Percentiles rank a stretch among this genome's conserved stretches.
phyloP scores from a whole-genome alignment of 768 basidiomycete genomes.

The Coprinellus micaceus region DNA sequence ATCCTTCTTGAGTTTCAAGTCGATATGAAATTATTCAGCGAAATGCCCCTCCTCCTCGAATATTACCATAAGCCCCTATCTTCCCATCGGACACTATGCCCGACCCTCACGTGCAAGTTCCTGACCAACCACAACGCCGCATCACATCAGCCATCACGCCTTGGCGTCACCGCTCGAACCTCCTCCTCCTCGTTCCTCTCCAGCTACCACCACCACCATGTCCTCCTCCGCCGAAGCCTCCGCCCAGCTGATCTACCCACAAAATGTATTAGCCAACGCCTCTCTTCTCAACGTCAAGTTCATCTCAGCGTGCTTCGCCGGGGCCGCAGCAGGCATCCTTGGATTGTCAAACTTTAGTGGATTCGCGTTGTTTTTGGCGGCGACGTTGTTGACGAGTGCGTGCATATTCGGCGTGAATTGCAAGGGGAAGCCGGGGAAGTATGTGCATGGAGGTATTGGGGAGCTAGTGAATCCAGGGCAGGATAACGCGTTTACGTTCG shows the following conservation, averaged over 20 bases:
- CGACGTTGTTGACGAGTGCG: conserved; percentile 64
- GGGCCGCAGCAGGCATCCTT: conserved; percentile 84
- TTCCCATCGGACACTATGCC: no score
- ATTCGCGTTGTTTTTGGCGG: conserved; percentile 70
- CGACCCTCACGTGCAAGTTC: no score
- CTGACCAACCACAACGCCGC: no score
- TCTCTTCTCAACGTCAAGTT: conserved; percentile 69
- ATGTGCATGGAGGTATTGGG: conserved; percentile 56
- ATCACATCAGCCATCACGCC: no score
- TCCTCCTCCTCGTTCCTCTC: conserved; percentile 5
- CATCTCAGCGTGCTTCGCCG: conserved; percentile 78
- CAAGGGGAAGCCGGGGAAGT: conserved; percentile 58
- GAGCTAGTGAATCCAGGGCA: conserved; percentile 82
- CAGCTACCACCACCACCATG: conserved; percentile 30
- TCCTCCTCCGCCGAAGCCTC: conserved; percentile 47
- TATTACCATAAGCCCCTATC: no score
- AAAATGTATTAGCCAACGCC: conserved; percentile 65
- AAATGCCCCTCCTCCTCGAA: no score
- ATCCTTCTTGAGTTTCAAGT: no score
- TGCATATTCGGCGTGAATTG: conserved; percentile 71
- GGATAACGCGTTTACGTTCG: conserved; percentile 87
- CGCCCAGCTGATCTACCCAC: conserved; percentile 59
- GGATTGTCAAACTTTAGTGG: conserved; percentile 84
- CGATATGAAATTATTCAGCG: no score
- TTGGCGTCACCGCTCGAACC: no score